phyloP scores from a whole-genome alignment of 169 alveolate genomes.

The Plasmodium adleri region DNA sequence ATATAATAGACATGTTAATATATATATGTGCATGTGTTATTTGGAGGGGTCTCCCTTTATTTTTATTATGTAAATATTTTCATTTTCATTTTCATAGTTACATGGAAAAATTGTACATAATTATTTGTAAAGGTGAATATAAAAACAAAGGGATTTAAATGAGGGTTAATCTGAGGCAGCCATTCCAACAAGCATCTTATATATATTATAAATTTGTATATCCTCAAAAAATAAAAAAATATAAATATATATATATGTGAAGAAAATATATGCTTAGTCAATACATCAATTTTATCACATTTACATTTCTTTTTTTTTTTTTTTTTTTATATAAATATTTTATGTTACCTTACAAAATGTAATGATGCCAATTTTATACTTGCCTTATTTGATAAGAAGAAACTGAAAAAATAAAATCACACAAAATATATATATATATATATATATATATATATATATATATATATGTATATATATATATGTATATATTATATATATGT shows the following conservation, averaged over 20 bases:
- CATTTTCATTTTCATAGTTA: conserved; percentile 18
- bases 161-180: conserved; percentile 89
- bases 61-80: conserved; percentile 23
- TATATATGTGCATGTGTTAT: not conserved
- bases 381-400: conserved; percentile 5
- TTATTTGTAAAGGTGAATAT: conserved; percentile 83
- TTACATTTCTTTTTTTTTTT: no score
- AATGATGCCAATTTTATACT: conserved; percentile 28
- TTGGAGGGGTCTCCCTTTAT: not conserved
- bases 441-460: no score
- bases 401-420: conserved; percentile 1
- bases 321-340: not conserved
- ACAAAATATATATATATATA: not conserved
- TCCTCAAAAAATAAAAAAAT: conserved; percentile 55
- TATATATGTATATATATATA: no score
- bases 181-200: conserved; percentile 86
- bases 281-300: no score
- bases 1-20: not conserved
- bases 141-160: conserved; percentile 85
- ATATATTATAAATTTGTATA: conserved; percentile 82
- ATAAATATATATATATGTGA: not conserved
- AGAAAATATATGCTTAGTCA: no score
- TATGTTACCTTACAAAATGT: conserved; percentile 52
- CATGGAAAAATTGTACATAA: conserved; percentile 82
- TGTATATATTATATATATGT: not conserved